Percentiles rank a stretch among this genome's conserved stretches.
These are phyloP conservation scores for Acer negundo DNA, from an alignment of 345 rosid species.

Conservation along the genomic window DNA sequence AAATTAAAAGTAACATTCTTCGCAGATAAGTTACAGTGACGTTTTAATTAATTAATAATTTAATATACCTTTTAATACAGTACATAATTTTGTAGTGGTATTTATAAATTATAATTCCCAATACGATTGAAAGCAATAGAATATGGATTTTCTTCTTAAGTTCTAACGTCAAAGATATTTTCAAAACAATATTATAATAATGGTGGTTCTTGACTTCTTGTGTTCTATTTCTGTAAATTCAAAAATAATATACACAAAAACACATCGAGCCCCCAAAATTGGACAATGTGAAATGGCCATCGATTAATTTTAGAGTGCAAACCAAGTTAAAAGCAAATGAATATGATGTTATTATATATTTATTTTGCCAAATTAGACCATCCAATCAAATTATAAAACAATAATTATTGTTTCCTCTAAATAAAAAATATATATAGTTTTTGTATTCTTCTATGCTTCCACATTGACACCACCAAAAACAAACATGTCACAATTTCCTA, in stretches of 20 bases:
- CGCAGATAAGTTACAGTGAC: not conserved
- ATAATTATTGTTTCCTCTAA: no score
- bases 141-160: not conserved
- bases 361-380: not conserved
- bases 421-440: no score
- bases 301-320: not conserved
- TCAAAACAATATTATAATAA: not conserved
- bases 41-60: not conserved
- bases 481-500: not conserved
- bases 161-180: not conserved
- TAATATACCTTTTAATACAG: not conserved
- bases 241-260: not conserved
- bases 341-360: no score
- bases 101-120: not conserved
- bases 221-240: not conserved
- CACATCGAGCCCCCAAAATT: conserved; percentile 23
- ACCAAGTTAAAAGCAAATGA: not conserved
- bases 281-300: not conserved
- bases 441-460: not conserved
- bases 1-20: not conserved
- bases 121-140: no score
- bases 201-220: not conserved
- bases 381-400: not conserved
- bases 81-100: not conserved
- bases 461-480: not conserved